Percentiles rank a stretch among this genome's conserved stretches.
Evolutionary conservation across 139 green algal genomes (phyloP).

Genomic region (Haematococcus lacustris): DNA sequence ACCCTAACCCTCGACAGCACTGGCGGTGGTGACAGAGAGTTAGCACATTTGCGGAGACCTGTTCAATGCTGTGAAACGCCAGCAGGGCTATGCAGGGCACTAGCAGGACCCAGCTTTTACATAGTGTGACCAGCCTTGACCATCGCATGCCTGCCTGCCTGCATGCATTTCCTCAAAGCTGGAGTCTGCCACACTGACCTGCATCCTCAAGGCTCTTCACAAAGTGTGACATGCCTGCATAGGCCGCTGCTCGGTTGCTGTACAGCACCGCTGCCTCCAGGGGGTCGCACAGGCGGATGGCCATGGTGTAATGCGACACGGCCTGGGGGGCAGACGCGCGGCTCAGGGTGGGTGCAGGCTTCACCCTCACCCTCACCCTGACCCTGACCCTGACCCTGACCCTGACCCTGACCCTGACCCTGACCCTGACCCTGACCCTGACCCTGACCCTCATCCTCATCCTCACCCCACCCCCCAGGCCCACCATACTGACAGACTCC

Average conservation of each 20-base stretch:
- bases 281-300: slow-evolving; percentile 16
- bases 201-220: background rate
- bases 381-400: too few species aligned
- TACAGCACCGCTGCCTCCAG: slow-evolving; percentile 30
- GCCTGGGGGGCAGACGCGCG: slow-evolving; percentile 14
- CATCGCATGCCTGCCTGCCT: background rate
- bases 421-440: too few species aligned
- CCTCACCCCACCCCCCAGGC: too few species aligned
- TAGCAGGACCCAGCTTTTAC: background rate
- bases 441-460: too few species aligned
- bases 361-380: too few species aligned
- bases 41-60: background rate
- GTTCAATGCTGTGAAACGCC: background rate
- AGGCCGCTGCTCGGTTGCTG: slow-evolving; percentile 44
- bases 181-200: background rate
- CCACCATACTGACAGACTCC: too few species aligned
- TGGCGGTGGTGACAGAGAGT: too few species aligned
- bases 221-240: slow-evolving; percentile 21
- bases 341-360: too few species aligned
- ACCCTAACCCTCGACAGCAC: background rate
- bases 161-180: too few species aligned
- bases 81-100: background rate
- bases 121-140: background rate
- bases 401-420: too few species aligned
- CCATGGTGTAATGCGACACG: slow-evolving; percentile 44